These are phyloP conservation scores for Lecanosticta acicola DNA, from an alignment of 2,329 filamentous ascomycete genomes.

Conservation along the genomic window DNA sequence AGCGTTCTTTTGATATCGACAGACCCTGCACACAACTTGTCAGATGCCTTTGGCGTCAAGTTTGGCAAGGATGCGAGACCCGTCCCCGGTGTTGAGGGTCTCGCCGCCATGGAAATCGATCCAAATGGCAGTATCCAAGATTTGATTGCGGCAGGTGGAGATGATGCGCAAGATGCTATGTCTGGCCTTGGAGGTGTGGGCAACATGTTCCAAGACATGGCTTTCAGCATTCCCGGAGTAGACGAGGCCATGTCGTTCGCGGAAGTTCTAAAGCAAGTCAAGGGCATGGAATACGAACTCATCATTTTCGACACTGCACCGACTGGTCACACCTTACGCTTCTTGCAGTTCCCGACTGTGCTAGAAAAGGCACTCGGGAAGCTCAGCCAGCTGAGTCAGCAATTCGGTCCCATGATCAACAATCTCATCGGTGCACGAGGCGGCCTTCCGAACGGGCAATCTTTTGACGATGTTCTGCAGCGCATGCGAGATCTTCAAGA, in stretches of 20 bases:
- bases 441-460: slow-evolving; percentile 83
- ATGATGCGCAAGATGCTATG: slow-evolving; percentile 64
- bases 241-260: slow-evolving; percentile 99
- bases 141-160: slow-evolving; percentile 72
- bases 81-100: slow-evolving; percentile 83
- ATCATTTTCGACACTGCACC: slow-evolving; percentile 99
- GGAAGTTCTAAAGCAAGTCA: slow-evolving; percentile 98
- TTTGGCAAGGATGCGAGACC: slow-evolving; percentile 97
- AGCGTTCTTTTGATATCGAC: slow-evolving; percentile 97
- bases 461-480: slow-evolving; percentile 82
- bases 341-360: slow-evolving; percentile 95
- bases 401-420: slow-evolving; percentile 95
- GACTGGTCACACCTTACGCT: slow-evolving; percentile 94
- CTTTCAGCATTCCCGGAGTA: slow-evolving; percentile 95
- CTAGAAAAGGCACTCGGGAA: slow-evolving; percentile 98
- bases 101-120: slow-evolving; percentile 99
- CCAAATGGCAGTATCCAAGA: slow-evolving; percentile 98
- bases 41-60: slow-evolving; percentile 96
- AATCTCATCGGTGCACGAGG: slow-evolving; percentile 76
- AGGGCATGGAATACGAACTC: slow-evolving; percentile 95
- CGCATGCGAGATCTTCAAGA: slow-evolving; percentile 91
- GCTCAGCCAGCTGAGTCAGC: slow-evolving; percentile 83
- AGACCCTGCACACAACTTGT: slow-evolving; percentile 95
- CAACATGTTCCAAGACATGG: slow-evolving; percentile 97
- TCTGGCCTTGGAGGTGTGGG: slow-evolving; percentile 66